phyloP scores from a whole-genome alignment of 23 red algal genomes.

The Chondrus crispus region DNA sequence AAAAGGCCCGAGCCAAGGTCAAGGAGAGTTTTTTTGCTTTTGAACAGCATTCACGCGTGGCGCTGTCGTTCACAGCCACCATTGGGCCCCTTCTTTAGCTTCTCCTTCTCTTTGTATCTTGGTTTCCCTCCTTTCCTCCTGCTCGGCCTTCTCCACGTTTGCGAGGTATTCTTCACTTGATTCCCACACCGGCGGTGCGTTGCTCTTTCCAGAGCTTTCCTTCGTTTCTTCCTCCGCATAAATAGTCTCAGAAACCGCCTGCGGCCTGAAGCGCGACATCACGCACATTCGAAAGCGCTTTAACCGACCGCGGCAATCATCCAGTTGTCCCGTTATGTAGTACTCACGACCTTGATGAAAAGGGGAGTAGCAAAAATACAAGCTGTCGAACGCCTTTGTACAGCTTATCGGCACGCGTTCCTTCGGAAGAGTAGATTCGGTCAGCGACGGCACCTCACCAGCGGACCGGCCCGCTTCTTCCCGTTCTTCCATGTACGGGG shows the following conservation, averaged over 20 bases:
- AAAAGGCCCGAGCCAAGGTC: too few species aligned
- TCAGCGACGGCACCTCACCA: background rate
- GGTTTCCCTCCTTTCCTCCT: too few species aligned
- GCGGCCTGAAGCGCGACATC: slow-evolving; percentile 41
- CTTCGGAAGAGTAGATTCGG: background rate
- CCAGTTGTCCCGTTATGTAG: slow-evolving; percentile 42
- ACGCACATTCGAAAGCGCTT: slow-evolving; percentile 52
- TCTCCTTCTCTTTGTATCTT: background rate
- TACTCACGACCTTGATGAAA: slow-evolving; percentile 50
- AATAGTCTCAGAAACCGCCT: slow-evolving; percentile 22
- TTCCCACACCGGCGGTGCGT: slow-evolving; percentile 37
- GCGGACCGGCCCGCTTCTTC: background rate
- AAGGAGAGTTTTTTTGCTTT: too few species aligned
- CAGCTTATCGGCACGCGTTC: slow-evolving; percentile 38
- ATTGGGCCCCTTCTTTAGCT: slow-evolving; percentile 2
- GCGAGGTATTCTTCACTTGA: slow-evolving; percentile 53
- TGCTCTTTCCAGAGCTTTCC: background rate
- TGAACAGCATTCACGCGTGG: too few species aligned
- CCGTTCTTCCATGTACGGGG: too few species aligned
- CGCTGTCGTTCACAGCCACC: slow-evolving; percentile 11
- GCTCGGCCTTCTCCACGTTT: slow-evolving; percentile 11
- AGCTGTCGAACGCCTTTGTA: slow-evolving; percentile 61
- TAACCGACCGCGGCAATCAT: slow-evolving; percentile 58
- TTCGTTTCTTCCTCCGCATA: slow-evolving; percentile 29
- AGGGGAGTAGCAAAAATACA: slow-evolving; percentile 69